Conservation (phyloP, 2,329 filamentous ascomycete genomes). For the Lasiodiplodia hormozganensis region DNA sequence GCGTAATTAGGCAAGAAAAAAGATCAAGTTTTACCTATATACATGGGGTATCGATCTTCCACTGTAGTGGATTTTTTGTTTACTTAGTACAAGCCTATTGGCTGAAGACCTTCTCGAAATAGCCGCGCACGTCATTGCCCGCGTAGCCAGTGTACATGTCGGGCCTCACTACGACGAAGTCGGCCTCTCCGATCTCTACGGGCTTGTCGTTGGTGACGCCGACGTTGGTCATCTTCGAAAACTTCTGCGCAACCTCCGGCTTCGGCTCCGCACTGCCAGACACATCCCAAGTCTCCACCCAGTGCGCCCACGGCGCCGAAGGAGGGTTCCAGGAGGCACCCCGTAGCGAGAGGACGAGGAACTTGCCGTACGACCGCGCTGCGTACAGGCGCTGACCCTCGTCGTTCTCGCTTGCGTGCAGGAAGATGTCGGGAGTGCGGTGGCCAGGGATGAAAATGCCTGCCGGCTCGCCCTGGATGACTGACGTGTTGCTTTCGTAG, state of each 20-base stretch:
- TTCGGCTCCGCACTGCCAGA: neutral
- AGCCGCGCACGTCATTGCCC: conserved; percentile 14
- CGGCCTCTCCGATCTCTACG: conserved; percentile 11
- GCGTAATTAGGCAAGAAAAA: neutral
- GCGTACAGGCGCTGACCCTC: conserved; percentile 14
- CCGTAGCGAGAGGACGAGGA: conserved; percentile 24
- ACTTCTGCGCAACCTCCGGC: neutral
- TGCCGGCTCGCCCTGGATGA: conserved; percentile 18
- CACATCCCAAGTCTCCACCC: conserved; percentile 26
- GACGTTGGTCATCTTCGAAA: conserved; percentile 16
- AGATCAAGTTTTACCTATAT: neutral
- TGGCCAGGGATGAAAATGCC: conserved; percentile 28
- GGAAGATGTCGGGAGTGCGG: conserved; percentile 24
- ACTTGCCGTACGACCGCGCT: conserved; percentile 24
- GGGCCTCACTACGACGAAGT: conserved; percentile 15
- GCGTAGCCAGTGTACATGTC: conserved; percentile 29
- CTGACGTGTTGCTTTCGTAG: conserved; percentile 40
- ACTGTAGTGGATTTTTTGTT: neutral
- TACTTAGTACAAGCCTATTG: neutral
- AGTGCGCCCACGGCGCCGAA: conserved; percentile 20
- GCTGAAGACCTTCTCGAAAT: conserved; percentile 21
- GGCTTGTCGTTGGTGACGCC: conserved; percentile 19
- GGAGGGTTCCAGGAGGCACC: conserved; percentile 14
- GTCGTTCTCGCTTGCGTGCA: conserved; percentile 14
- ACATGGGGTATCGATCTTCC: conserved; percentile 5